Evolutionary conservation across 768 basidiomycete genomes (phyloP), one percentile per base, ranked within the genome.

Genomic region (Cyathus striatus): DNA sequence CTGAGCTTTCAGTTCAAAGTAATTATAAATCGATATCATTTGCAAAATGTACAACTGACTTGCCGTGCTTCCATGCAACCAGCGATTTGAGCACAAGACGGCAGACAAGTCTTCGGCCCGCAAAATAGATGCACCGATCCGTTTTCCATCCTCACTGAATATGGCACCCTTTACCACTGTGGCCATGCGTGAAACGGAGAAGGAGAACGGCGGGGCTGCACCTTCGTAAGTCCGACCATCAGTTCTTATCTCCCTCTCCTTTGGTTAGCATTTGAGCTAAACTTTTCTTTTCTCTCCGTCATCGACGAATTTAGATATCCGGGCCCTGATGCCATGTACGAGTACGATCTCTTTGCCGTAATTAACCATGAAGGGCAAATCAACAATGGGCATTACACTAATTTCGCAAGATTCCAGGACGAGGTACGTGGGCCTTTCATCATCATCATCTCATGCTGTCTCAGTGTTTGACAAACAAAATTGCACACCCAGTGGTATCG

Each of bases 1-100:
- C 67, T 98, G 37, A 90, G 87, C 51, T 90, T 98, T 53, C 95
- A 97, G 58, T 85, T 98, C 70, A 98, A 98, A 76, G 94, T 89
- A 45, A 38, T 22, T 16, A 23, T 40, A 12, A 12, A 12, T 38
- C 17, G 24, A 20, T 38, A 27, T 23, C 20, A 24, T 27, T 24
- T 46, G 20, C 30, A 39, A 24, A 17, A 45, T 26, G 10, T 14
- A n/a, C 30, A 13, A 12, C 34, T 33, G 18, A 14, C 18, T 40
- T 23, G 20, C 38, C 27, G 16, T 38, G 25, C 5, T n/a, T n/a
- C n/a, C n/a, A n/a, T n/a, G n/a, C n/a, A n/a, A n/a, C 23, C 55
- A 96, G 93, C 84, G 95, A 2, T 97, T 97, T 60, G 93, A 95
- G 56, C 92, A 96, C 55, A 86, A 83, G 52, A 77, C 80, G 37